Evolutionary conservation across 768 basidiomycete genomes (phyloP).

Genomic region (Lactarius sanguifluus): DNA sequence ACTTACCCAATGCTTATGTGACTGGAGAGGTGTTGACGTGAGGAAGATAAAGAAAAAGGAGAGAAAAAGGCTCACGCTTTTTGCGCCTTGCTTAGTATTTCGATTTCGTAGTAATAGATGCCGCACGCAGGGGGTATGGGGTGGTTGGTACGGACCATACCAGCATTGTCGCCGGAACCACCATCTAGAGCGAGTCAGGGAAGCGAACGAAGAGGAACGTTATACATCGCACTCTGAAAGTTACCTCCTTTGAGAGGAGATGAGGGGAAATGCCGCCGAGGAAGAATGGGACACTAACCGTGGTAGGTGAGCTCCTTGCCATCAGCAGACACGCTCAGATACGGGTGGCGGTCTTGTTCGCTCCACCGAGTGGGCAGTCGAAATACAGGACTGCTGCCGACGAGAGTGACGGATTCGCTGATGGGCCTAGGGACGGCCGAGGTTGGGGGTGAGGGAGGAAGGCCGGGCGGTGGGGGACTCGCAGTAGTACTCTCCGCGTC

Average conservation of each 20-base stretch:
- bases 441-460: constrained; percentile 21
- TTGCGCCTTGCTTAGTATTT: constrained; percentile 74
- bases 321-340: constrained; percentile 62
- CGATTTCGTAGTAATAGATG: constrained; percentile 93
- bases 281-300: constrained; percentile 43
- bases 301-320: constrained; percentile 74
- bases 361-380: constrained; percentile 78
- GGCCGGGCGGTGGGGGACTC: constrained; percentile 29
- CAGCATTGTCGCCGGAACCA: constrained; percentile 45
- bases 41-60: constrained; percentile 21
- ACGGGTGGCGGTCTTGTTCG: constrained; percentile 58
- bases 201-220: not conserved
- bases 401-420: constrained; percentile 21
- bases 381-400: constrained; percentile 40
- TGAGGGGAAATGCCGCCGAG: not conserved
- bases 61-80: constrained; percentile 60
- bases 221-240: constrained; percentile 24
- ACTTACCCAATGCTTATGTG: constrained; percentile 80
- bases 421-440: constrained; percentile 24
- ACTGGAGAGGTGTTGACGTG: constrained; percentile 40
- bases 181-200: constrained; percentile 19
- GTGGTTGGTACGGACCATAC: constrained; percentile 73
- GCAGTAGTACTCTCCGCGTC: constrained; percentile 32
- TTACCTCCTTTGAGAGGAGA: constrained; percentile 11
- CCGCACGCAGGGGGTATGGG: constrained; percentile 85